Conservation (phyloP, 495 filamentous ascomycete species). For the Aspergillus incahuasiensis region DNA sequence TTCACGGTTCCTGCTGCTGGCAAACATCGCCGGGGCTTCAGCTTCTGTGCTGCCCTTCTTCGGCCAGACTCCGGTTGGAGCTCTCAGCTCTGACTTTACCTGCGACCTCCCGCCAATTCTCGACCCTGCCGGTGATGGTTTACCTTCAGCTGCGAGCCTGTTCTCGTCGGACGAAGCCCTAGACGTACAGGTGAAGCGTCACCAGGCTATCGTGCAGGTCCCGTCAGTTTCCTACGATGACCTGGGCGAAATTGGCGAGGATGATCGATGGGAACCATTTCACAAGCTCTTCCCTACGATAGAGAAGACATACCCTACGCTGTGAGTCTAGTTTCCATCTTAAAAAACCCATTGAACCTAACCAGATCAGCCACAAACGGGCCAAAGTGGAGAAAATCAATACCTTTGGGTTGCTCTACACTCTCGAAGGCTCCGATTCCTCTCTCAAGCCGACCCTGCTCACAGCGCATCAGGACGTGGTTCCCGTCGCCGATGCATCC, state of each 20-base stretch:
- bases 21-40: neutral
- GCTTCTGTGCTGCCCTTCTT: neutral
- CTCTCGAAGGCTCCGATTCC: neutral
- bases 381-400: neutral
- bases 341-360: neutral
- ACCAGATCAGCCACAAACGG: neutral
- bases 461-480: neutral
- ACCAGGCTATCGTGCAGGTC: neutral
- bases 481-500: neutral
- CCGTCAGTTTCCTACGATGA: neutral
- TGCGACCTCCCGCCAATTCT: neutral
- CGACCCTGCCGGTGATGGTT: neutral
- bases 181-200: neutral
- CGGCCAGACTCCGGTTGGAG: neutral
- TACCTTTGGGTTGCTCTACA: slow-evolving; percentile 1
- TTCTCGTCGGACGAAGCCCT: neutral
- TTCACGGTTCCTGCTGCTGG: neutral
- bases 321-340: neutral
- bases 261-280: neutral
- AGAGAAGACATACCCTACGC: neutral
- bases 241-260: neutral
- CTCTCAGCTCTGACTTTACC: neutral
- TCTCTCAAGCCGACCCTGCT: neutral
- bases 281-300: neutral
- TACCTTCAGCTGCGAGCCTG: neutral